These are phyloP conservation scores for Coniferiporia weirii DNA, from an alignment of 1,284 basidiomycete genomes.

Conservation along the genomic window DNA sequence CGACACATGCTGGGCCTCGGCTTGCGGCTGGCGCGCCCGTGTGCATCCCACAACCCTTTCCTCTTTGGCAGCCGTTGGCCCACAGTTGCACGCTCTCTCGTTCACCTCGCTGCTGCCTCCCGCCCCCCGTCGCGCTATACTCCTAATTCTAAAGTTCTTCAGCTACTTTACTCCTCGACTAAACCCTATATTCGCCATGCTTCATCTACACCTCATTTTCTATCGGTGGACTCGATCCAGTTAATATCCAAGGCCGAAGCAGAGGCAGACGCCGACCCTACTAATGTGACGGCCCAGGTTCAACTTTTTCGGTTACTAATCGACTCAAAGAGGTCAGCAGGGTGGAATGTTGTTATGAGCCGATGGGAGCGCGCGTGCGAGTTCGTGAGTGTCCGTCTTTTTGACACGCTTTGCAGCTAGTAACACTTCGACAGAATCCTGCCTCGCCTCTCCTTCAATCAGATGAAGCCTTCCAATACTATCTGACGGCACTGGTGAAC, in stretches of 20 bases:
- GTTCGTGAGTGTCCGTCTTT: constrained; percentile 51
- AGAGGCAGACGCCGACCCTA: constrained; percentile 67
- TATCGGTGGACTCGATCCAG: constrained; percentile 6
- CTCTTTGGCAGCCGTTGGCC: constrained; percentile 1
- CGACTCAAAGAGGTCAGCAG: constrained; percentile 57
- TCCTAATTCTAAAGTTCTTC: constrained; percentile 1
- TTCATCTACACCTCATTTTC: not conserved
- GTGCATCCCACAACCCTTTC: not conserved
- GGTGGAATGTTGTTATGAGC: constrained; percentile 63
- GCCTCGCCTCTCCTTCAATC: constrained; percentile 62
- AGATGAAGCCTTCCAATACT: constrained; percentile 64
- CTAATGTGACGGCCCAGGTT: constrained; percentile 63
- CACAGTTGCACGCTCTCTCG: constrained; percentile 9
- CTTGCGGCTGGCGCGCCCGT: constrained; percentile 9
- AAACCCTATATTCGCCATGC: constrained; percentile 4
- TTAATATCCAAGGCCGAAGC: constrained; percentile 59
- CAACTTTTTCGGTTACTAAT: constrained; percentile 62
- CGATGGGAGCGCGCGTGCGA: constrained; percentile 79
- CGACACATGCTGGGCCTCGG: constrained; percentile 14
- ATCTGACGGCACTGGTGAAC: constrained; percentile 62
- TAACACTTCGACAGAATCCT: constrained; percentile 43
- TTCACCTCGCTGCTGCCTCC: constrained; percentile 5
- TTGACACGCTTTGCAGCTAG: constrained; percentile 13
- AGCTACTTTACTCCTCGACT: not conserved
- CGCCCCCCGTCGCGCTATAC: not conserved